Percentiles rank a stretch among this genome's conserved stretches.
phyloP scores from a whole-genome alignment of 176 grass and related monocot species.

The Dactylis glomerata region DNA sequence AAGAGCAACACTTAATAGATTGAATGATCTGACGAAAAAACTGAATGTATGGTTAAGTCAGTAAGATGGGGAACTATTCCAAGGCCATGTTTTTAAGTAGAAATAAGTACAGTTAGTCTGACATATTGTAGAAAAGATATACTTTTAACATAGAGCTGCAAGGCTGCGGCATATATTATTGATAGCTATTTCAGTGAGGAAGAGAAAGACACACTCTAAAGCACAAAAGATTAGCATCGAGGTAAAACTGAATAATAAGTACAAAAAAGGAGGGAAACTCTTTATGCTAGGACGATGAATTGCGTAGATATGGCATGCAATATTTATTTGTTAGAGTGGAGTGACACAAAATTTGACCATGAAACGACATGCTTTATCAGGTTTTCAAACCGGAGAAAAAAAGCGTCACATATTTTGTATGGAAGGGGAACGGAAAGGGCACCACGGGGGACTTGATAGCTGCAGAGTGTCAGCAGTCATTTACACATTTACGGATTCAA shows the following conservation, averaged over 20 bases:
- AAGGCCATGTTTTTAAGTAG: not conserved
- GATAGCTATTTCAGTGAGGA: constrained; percentile 79
- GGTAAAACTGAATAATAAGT: constrained; percentile 66
- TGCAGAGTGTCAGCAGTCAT: no score
- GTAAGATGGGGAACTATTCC: constrained; percentile 68
- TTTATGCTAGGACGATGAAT: constrained; percentile 64
- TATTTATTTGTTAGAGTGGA: rapidly evolving
- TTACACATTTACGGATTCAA: no score
- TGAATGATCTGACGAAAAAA: constrained; percentile 78
- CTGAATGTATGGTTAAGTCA: constrained; percentile 52
- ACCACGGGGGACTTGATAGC: no score
- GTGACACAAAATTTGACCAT: not conserved
- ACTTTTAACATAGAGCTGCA: not conserved
- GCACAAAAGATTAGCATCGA: constrained; percentile 51
- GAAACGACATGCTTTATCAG: constrained; percentile 1
- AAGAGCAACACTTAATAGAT: constrained; percentile 83
- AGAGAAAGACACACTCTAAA: constrained; percentile 72
- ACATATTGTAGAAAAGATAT: no score
- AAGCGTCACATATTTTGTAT: constrained; percentile 55
- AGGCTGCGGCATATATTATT: constrained; percentile 67
- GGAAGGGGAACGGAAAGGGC: constrained; percentile 27
- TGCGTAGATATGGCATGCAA: no score
- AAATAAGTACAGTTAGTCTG: not conserved
- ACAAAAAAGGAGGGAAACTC: constrained; percentile 63
- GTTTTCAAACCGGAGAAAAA: constrained; percentile 68